Percentiles rank a stretch among this genome's conserved stretches.
phyloP scores from a whole-genome alignment of 2,329 filamentous ascomycete genomes.

The Alternaria sp. region DNA sequence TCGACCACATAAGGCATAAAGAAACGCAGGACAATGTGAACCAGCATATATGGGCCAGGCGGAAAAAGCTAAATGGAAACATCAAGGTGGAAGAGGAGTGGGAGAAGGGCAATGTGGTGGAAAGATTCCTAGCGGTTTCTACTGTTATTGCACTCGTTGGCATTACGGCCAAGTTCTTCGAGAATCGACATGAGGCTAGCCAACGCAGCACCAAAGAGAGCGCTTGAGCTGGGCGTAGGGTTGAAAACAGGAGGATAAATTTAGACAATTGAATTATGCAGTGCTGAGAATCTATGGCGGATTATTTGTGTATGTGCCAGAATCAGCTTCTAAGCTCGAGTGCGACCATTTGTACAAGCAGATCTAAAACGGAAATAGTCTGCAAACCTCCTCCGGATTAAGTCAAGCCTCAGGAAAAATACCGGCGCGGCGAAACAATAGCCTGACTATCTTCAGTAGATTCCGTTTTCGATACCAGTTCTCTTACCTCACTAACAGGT shows the following conservation, averaged over 20 bases:
- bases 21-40: slow-evolving; percentile 75
- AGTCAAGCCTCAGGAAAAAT: too few species aligned
- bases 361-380: too few species aligned
- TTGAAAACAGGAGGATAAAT: neutral
- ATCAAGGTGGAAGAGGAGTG: slow-evolving; percentile 34
- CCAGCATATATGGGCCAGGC: slow-evolving; percentile 58
- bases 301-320: too few species aligned
- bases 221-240: neutral
- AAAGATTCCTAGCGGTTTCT: slow-evolving; percentile 44
- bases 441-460: too few species aligned
- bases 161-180: slow-evolving; percentile 32
- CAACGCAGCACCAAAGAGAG: slow-evolving; percentile 13
- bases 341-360: too few species aligned
- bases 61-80: slow-evolving; percentile 32
- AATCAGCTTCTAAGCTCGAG: too few species aligned
- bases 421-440: too few species aligned
- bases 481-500: too few species aligned
- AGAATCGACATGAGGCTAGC: slow-evolving; percentile 18
- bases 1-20: slow-evolving; percentile 76
- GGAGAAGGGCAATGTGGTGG: slow-evolving; percentile 37
- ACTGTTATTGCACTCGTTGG: slow-evolving; percentile 39
- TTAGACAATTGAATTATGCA: neutral
- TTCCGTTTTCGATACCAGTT: too few species aligned
- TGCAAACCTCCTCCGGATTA: too few species aligned
- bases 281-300: neutral